Conservation (phyloP, 768 basidiomycete genomes). For the Suillus subaureus region DNA sequence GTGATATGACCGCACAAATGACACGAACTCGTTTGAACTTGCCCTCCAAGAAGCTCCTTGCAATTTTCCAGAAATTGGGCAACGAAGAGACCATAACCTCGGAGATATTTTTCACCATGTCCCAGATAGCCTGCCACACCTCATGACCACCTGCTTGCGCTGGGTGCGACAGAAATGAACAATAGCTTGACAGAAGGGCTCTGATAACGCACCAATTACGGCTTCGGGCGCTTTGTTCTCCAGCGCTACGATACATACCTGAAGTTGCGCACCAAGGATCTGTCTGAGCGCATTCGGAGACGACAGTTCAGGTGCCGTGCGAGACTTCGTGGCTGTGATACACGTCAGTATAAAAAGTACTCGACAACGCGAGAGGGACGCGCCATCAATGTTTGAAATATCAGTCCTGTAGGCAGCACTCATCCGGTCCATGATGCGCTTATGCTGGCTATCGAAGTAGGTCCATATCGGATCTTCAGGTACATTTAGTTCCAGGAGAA, state of each 20-base stretch:
- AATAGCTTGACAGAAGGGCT: background rate
- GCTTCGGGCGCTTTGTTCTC: constrained; percentile 66
- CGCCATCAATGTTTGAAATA: constrained; percentile 53
- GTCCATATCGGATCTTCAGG: constrained; percentile 94
- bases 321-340: constrained; percentile 49
- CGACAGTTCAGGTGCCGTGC: constrained; percentile 35
- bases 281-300: constrained; percentile 42
- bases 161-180: constrained; percentile 30
- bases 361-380: constrained; percentile 10
- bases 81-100: constrained; percentile 83
- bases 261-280: constrained; percentile 60
- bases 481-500: constrained; percentile 83
- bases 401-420: constrained; percentile 58
- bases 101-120: constrained; percentile 84
- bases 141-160: constrained; percentile 73
- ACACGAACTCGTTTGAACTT: constrained; percentile 75
- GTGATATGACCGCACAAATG: background rate
- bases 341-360: constrained; percentile 7
- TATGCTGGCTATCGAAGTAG: constrained; percentile 93
- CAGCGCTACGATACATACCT: constrained; percentile 56
- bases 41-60: constrained; percentile 89
- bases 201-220: constrained; percentile 51
- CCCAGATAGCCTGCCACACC: constrained; percentile 78
- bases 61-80: constrained; percentile 93
- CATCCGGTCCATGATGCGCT: constrained; percentile 81